These are phyloP conservation scores for Agastache rugosa DNA, from an alignment of 257 asterid species.

Conservation along the genomic window DNA sequence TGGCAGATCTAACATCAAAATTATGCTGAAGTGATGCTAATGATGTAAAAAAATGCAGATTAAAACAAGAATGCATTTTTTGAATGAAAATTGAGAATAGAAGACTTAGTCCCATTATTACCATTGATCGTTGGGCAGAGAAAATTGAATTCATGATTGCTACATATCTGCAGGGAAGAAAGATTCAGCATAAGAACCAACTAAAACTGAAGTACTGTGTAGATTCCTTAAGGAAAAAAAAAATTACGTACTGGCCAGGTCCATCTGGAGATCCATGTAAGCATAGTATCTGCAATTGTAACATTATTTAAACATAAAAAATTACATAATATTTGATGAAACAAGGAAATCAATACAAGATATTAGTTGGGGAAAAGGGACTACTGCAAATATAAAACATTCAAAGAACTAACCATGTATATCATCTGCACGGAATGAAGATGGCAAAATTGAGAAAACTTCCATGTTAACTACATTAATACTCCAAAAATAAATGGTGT, in stretches of 20 bases:
- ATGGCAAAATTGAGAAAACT: background rate
- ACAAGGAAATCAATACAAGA: conserved; percentile 20
- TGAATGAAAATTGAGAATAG: conserved; percentile 7
- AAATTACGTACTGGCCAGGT: conserved; percentile 77
- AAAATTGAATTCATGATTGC: conserved; percentile 95
- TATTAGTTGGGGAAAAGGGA: background rate
- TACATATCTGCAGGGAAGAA: conserved; percentile 71
- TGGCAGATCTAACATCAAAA: background rate
- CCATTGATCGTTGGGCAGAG: conserved; percentile 96
- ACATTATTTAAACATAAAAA: conserved; percentile 30
- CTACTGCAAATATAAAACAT: background rate
- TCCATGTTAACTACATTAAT: background rate
- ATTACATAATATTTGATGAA: conserved; percentile 17
- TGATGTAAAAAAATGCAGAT: background rate
- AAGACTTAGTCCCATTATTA: conserved; percentile 35
- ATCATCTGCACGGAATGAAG: background rate
- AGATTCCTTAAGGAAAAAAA: conserved; percentile 18
- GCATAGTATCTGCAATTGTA: conserved; percentile 80
- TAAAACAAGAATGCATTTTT: background rate
- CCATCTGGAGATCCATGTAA: conserved; percentile 98
- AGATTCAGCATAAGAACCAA: conserved; percentile 27
- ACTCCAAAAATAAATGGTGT: background rate
- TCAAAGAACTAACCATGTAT: background rate
- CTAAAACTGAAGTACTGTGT: conserved; percentile 5
- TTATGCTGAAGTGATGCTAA: background rate